Evolutionary conservation across 2,329 filamentous ascomycete species (phyloP), one percentile per base, ranked within the genome.

Genomic region (Pseudonectria buxi): DNA sequence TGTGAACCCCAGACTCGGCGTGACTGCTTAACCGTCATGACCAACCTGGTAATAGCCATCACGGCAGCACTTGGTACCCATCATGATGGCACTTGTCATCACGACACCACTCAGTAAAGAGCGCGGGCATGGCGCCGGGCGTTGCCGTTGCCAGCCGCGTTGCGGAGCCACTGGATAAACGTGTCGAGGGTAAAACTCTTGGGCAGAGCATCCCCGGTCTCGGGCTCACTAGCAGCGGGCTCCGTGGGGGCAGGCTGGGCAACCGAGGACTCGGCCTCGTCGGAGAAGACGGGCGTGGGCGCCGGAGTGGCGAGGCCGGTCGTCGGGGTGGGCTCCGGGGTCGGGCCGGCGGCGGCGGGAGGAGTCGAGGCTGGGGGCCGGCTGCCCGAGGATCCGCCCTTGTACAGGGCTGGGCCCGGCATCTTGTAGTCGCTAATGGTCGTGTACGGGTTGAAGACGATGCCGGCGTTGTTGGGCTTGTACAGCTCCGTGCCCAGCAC

Each of bases 391-490:
- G 46, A 26, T 28, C 40, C 12, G 32, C 26, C 22, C 18, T 15
- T 34, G 15, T 30, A 47, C 30, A 58, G 27, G 12, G 49, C 48
- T 30, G 55, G 53, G 0, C 54, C 53, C 1, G 55, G 53, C 2
- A 57, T 53, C 7, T 38, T 40, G 25, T 57, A 57, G 1, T 44
- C 49, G 3, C 46, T 26, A 3, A 48, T 40, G 11, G 39, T 50
- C 3, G 47, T 55, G 32, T 58, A 58, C 4, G 55, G 50, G 41
- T 59, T 58, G 46, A 61, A 59, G 11, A 53, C 36, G 31, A 61
- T 58, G 10, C 57, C 58, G 1, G 57, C 46, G 18, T 61, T 53
- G 25, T 49, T 42, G 16, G 47, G 26, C 14, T 46, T 53, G 46
- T 58, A 51, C 16, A 58, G 48, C 13, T 49, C 39, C 4, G 54